These are phyloP conservation scores for Pestalotiopsis sp. DNA, from an alignment of 2,329 filamentous ascomycete genomes.

Conservation along the genomic window DNA sequence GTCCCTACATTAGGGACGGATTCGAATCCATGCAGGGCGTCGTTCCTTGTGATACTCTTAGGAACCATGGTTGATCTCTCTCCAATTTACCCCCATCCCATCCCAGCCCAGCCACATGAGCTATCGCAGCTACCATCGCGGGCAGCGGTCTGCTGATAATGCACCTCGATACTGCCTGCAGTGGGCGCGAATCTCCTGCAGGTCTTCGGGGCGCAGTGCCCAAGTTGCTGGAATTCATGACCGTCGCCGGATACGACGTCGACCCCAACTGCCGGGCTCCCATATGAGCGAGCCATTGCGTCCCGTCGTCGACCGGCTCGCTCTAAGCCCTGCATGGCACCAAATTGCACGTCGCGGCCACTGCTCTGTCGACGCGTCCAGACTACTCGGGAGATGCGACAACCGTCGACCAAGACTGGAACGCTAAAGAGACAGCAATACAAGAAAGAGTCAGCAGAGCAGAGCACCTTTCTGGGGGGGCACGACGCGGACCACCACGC, in stretches of 20 bases:
- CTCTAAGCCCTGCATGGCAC: neutral
- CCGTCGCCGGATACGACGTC: neutral
- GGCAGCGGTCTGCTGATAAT: neutral
- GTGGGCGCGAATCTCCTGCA: neutral
- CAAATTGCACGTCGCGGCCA: neutral
- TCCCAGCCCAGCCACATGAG: neutral
- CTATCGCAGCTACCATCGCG: neutral
- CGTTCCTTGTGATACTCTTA: neutral
- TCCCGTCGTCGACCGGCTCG: neutral
- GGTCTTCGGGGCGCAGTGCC: slow-evolving; percentile 1
- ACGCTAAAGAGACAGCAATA: neutral
- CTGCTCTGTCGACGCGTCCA: neutral
- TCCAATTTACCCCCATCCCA: neutral
- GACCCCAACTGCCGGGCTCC: slow-evolving; percentile 1
- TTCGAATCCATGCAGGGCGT: slow-evolving; percentile 1
- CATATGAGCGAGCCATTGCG: neutral
- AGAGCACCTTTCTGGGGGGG: neutral
- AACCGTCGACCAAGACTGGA: neutral
- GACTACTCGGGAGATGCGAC: neutral
- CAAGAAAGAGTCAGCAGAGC: neutral
- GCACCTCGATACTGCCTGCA: neutral
- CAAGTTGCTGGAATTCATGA: neutral
- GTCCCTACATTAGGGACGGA: neutral
- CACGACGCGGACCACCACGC: neutral
- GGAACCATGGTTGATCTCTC: neutral